These are phyloP conservation scores for Scleromitrula shiraiana DNA, from an alignment of 2,329 filamentous ascomycete genomes.

Conservation along the genomic window DNA sequence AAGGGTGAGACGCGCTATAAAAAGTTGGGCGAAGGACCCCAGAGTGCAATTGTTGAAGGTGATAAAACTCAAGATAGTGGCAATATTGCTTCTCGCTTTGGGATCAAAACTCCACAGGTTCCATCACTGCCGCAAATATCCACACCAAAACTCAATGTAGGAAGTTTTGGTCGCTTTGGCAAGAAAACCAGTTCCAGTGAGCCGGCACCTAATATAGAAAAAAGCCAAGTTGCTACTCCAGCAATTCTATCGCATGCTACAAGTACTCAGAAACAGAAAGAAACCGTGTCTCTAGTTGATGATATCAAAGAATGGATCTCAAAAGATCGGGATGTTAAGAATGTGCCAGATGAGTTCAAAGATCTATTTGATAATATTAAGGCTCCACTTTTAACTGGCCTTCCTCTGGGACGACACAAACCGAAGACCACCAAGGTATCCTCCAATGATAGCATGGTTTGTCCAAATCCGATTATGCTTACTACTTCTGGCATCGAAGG, in stretches of 20 bases:
- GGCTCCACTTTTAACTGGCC: constrained; percentile 2
- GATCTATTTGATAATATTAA: constrained; percentile 6
- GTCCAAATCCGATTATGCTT: constrained; percentile 29
- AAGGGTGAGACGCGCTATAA: not conserved
- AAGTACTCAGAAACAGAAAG: not conserved
- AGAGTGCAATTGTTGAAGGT: not conserved
- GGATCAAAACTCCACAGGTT: constrained; percentile 8
- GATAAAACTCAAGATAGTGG: not conserved
- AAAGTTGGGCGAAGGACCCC: not conserved
- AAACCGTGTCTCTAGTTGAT: constrained; percentile 7
- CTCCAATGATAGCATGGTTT: constrained; percentile 24
- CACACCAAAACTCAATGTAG: constrained; percentile 7
- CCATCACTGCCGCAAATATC: constrained; percentile 9
- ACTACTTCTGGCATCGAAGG: constrained; percentile 27
- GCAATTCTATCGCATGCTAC: not conserved
- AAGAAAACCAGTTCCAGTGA: constrained; percentile 8
- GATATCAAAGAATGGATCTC: constrained; percentile 9
- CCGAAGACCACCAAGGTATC: constrained; percentile 1
- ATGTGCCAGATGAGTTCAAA: constrained; percentile 7
- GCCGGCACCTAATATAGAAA: constrained; percentile 3
- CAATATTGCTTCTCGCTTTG: constrained; percentile 7
- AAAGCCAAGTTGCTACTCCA: not conserved
- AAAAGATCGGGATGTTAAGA: constrained; percentile 3
- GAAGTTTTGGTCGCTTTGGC: constrained; percentile 1
- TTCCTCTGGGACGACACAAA: constrained; percentile 4